Evolutionary conservation across 202 grass and related monocot species (phyloP).

Genomic region (Setaria viridis): DNA sequence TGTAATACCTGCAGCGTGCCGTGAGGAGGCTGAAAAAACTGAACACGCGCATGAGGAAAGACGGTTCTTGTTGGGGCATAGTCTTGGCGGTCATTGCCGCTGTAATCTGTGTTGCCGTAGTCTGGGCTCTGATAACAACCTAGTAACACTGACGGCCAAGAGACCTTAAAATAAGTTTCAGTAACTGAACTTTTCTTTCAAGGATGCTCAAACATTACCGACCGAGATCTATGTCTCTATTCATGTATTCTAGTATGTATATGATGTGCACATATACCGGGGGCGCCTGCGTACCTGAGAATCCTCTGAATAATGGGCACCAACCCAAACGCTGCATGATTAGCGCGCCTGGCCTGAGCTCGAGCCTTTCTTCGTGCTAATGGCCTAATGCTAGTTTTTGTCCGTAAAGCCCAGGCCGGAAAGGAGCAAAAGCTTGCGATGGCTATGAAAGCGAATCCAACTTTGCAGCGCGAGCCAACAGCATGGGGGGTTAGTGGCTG

Average conservation of each 20-base stretch:
- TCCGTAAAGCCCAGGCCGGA: constrained; percentile 1
- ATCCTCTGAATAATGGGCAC: not conserved
- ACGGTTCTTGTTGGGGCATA: constrained; percentile 54
- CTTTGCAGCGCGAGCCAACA: constrained; percentile 25
- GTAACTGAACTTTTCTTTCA: not conserved
- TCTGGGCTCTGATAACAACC: constrained; percentile 51
- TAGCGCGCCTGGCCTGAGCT: not conserved
- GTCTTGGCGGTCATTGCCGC: constrained; percentile 48
- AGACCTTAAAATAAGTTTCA: not conserved
- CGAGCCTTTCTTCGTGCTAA: not conserved
- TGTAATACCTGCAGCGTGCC: constrained; percentile 47
- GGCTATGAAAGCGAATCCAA: constrained; percentile 13
- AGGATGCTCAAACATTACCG: not conserved
- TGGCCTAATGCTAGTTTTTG: not conserved
- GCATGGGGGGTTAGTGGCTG: constrained; percentile 1
- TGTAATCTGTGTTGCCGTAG: constrained; percentile 45
- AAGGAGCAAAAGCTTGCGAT: not conserved
- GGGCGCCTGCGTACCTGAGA: not conserved
- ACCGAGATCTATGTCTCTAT: not conserved
- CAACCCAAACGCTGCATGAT: not conserved
- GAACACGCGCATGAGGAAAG: constrained; percentile 50
- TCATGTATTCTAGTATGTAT: too few species aligned
- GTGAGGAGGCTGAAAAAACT: constrained; percentile 56
- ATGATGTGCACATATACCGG: not conserved
- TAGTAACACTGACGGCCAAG: not conserved